A percentile compares a stretch with the other conserved stretches of the same genome.
Conservation (phyloP, 108 stramenopile species). For the Nannochloropsis salina region DNA sequence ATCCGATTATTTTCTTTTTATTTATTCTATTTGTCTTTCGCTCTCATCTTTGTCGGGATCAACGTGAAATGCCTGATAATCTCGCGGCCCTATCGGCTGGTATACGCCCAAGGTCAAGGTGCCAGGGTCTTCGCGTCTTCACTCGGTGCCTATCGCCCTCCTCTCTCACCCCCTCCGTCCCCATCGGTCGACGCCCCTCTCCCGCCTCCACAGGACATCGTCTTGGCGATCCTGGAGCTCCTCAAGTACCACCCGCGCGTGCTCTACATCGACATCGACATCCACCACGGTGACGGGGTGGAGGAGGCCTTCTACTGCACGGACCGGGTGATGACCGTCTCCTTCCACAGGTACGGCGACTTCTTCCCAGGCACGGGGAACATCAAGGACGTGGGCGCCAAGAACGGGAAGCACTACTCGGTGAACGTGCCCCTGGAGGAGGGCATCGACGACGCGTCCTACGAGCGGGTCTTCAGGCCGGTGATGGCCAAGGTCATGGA, state of each 20-base stretch:
- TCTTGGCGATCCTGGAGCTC: constrained; percentile 96
- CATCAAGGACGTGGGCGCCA: constrained; percentile 88
- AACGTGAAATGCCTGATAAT: background rate
- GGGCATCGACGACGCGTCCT: constrained; percentile 90
- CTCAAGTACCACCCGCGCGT: constrained; percentile 96
- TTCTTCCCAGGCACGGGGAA: constrained; percentile 99
- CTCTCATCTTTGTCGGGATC: background rate
- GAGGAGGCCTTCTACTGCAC: constrained; percentile 99
- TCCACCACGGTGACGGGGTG: constrained; percentile 98
- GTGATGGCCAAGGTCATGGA: constrained; percentile 93
- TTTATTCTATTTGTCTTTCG: background rate
- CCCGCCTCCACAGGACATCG: constrained; percentile 76
- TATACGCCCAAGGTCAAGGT: background rate
- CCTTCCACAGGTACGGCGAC: constrained; percentile 98
- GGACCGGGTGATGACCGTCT: constrained; percentile 98
- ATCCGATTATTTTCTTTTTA: too few relatives aligned
- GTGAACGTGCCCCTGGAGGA: constrained; percentile 94
- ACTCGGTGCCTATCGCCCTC: background rate
- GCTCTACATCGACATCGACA: constrained; percentile 99
- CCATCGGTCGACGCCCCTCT: background rate
- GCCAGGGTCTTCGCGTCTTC: background rate
- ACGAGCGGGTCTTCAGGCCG: constrained; percentile 85
- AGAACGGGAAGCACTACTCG: constrained; percentile 79
- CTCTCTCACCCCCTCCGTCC: background rate
- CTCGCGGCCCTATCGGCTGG: too few relatives aligned